phyloP scores from a whole-genome alignment of 1,139 yeast species.

The Saccharomycopsis phalli region DNA sequence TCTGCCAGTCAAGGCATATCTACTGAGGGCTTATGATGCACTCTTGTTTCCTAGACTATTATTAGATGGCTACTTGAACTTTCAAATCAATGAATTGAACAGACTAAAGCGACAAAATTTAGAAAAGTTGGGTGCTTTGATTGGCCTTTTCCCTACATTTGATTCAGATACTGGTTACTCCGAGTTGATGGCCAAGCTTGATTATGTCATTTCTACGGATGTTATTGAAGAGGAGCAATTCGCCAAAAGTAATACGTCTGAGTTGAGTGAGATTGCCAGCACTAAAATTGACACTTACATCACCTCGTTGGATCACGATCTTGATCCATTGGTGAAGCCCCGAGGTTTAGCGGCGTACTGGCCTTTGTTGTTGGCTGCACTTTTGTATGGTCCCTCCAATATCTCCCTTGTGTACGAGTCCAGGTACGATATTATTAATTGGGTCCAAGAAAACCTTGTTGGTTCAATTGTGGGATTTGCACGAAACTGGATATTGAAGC shows the following conservation, averaged over 20 bases:
- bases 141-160: slow-evolving; percentile 27
- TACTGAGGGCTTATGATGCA: neutral
- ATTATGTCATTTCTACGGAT: neutral
- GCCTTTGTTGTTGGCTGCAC: slow-evolving; percentile 7
- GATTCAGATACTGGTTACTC: neutral
- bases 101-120: slow-evolving; percentile 27
- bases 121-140: slow-evolving; percentile 29
- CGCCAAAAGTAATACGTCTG: slow-evolving; percentile 20
- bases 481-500: slow-evolving; percentile 75
- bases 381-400: slow-evolving; percentile 12
- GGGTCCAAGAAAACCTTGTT: slow-evolving; percentile 49
- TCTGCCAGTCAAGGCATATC: neutral
- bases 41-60: slow-evolving; percentile 28
- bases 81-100: slow-evolving; percentile 22
- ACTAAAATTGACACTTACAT: neutral
- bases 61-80: slow-evolving; percentile 26
- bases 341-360: slow-evolving; percentile 2
- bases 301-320: neutral
- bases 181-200: neutral
- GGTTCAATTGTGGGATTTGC: slow-evolving; percentile 62
- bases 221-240: neutral
- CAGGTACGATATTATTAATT: slow-evolving; percentile 33
- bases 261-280: slow-evolving; percentile 8
- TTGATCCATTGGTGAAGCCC: slow-evolving; percentile 1
- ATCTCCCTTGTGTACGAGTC: slow-evolving; percentile 18